Conservation (phyloP, 768 basidiomycete species). For the Tephrocybe sp. region DNA sequence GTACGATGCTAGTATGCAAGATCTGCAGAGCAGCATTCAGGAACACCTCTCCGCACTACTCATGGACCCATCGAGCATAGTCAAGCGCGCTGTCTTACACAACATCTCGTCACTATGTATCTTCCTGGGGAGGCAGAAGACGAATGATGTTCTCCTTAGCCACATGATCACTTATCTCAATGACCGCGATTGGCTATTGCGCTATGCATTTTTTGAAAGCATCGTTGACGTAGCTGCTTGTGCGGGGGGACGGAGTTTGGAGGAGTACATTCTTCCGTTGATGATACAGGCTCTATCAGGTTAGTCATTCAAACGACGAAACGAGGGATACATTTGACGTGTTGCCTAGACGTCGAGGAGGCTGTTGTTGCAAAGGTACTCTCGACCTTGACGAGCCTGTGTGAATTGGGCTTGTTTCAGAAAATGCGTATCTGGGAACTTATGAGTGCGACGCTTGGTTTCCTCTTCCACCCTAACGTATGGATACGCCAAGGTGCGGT, state of each 20-base stretch:
- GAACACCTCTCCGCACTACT: conserved; percentile 85
- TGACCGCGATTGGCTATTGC: conserved; percentile 88
- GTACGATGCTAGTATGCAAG: conserved; percentile 83
- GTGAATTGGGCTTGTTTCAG: conserved; percentile 86
- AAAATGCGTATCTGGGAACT: conserved; percentile 98
- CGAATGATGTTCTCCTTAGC: conserved; percentile 92
- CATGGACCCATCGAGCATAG: conserved; percentile 84
- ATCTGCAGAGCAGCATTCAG: conserved; percentile 81
- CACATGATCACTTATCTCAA: conserved; percentile 83
- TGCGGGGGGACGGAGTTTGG: conserved; percentile 86
- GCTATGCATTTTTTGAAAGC: conserved; percentile 91
- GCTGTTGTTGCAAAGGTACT: conserved; percentile 90
- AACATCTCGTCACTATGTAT: conserved; percentile 88
- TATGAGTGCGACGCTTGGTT: conserved; percentile 82
- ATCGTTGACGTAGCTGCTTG: conserved; percentile 95
- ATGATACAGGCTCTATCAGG: conserved; percentile 96
- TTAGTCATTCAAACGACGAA: conserved; percentile 29
- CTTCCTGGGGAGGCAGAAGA: conserved; percentile 89
- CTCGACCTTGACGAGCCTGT: conserved; percentile 81
- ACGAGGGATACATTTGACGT: not conserved
- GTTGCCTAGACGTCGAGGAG: conserved; percentile 82
- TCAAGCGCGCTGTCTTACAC: conserved; percentile 86
- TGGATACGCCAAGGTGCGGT: conserved; percentile 92
- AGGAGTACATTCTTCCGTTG: conserved; percentile 95
- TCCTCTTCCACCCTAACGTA: conserved; percentile 91